phyloP scores from a whole-genome alignment of 768 basidiomycete genomes.

The Auriscalpium vulgare region DNA sequence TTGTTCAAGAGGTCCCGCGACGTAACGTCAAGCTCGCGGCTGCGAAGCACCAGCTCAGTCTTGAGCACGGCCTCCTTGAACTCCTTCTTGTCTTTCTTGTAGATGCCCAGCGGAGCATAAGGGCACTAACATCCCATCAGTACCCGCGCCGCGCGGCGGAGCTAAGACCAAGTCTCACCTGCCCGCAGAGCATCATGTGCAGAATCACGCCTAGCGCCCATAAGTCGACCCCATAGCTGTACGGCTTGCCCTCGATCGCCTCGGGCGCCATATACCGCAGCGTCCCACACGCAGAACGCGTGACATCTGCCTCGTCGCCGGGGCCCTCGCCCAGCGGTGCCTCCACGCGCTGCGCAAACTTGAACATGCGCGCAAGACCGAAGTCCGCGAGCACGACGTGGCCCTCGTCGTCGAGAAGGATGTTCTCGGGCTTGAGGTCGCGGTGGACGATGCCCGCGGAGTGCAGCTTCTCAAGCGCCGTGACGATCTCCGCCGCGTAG shows the following conservation, averaged over 20 bases:
- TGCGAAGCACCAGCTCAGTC: background rate
- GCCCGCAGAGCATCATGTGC: background rate
- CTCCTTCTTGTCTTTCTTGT: background rate
- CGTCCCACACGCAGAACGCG: background rate
- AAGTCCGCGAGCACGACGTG: slow-evolving; percentile 46
- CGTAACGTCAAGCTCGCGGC: background rate
- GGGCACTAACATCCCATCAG: background rate
- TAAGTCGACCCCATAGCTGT: background rate
- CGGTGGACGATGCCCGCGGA: slow-evolving; percentile 1
- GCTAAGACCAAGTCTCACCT: background rate
- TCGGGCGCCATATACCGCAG: slow-evolving; percentile 3
- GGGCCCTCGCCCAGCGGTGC: background rate
- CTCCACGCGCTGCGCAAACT: background rate
- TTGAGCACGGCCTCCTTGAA: background rate
- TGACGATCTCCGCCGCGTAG: slow-evolving; percentile 2
- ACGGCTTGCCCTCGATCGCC: background rate
- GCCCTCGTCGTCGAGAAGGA: slow-evolving; percentile 37
- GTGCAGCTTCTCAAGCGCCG: background rate
- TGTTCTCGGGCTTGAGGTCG: slow-evolving; percentile 40
- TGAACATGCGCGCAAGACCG: slow-evolving; percentile 30
- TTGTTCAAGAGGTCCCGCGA: background rate
- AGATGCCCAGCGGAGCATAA: background rate
- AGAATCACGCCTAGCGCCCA: slow-evolving; percentile 3
- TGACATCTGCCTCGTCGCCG: background rate
- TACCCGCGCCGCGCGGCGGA: no score